phyloP scores from a whole-genome alignment of 169 alveolate species.

The Toxoplasma gondii region DNA sequence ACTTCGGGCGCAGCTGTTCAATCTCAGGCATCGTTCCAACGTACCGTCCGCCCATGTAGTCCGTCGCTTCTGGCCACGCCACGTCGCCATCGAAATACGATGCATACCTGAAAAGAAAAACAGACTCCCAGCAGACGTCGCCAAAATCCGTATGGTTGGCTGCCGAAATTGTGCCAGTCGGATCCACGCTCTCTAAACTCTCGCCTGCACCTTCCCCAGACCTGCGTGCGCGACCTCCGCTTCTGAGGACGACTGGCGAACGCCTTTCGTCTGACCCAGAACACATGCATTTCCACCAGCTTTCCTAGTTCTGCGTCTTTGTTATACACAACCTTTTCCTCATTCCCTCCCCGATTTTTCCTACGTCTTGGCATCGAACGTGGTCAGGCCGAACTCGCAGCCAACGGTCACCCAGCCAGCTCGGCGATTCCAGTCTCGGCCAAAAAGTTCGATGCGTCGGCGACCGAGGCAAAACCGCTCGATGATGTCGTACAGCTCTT shows the following conservation, averaged over 20 bases:
- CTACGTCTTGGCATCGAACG: constrained; percentile 30
- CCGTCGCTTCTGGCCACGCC: constrained; percentile 34
- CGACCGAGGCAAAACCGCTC: constrained; percentile 94
- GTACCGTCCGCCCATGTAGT: constrained; percentile 47
- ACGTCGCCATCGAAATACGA: constrained; percentile 67
- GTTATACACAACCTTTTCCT: no score
- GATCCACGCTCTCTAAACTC: no score
- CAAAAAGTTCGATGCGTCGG: constrained; percentile 91
- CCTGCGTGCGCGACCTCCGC: no score
- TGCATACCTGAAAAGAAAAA: constrained; percentile 26
- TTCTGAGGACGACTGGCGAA: no score
- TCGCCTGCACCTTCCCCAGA: no score
- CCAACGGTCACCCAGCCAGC: constrained; percentile 87
- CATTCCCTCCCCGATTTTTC: neutral
- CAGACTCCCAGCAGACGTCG: neutral
- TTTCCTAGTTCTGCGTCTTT: no score
- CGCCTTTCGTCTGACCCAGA: no score
- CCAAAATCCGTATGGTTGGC: neutral
- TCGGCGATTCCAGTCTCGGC: constrained; percentile 81
- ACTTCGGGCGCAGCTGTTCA: constrained; percentile 52
- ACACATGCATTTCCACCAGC: no score
- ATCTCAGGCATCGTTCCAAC: constrained; percentile 57
- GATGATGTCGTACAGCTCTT: constrained; percentile 89
- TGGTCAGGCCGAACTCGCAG: constrained; percentile 76
- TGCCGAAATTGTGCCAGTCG: no score